Base-by-base conservation (phyloP, 2,329 filamentous ascomycete genomes). In the Cordyceps militaris region DNA sequence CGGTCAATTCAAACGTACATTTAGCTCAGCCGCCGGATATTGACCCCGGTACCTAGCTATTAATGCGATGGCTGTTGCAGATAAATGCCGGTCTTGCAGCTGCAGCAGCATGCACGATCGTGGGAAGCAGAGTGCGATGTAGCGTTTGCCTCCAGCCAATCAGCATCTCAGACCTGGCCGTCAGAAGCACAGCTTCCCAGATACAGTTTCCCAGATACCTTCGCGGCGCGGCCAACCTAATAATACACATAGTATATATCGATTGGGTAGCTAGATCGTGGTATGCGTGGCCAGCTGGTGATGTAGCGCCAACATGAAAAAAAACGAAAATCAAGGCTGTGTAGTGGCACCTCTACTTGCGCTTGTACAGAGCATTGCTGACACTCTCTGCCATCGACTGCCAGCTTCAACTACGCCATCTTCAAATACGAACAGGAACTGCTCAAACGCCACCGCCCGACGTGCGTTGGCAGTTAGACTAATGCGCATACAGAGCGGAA, bases 141-240 rank as follows among this genome's bases (percentile, higher is more conserved):
- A 43, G n/a, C n/a, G n/a, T 44, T 38, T 32, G 48, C 57, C 21
- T 56, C 47, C 6, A 59, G 30, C 14, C 16, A 26, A 59, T 59
- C 7, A 42, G 38, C 7, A 32, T 40, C 30, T 51, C 44, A 3
- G 32, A 19, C n/a, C 52, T 30, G 7, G 51, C 14, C 7, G 51
- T 52, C 13, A 47, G 40, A 14, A 59, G 32, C n/a, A n/a, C n/a
- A n/a, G n/a, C n/a, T n/a, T n/a, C n/a, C n/a, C n/a, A n/a, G n/a
- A n/a, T 4, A 26, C 23, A 13, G 28, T 47, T 10, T 51, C 46
- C 52, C 52, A 59, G 10, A 59, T 30, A 23, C 53, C 47, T n/a
- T 56, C 57, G n/a, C 47, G 47, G 14, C 52, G 46, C 14, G 47
- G 57, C 52, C 28, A 52, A 1, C 8, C 23, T 13, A 26, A 26